Percentiles rank a stretch among this genome's conserved stretches.
phyloP scores from a whole-genome alignment of 139 green algal genomes.

The Ettlia oleoabundans region DNA sequence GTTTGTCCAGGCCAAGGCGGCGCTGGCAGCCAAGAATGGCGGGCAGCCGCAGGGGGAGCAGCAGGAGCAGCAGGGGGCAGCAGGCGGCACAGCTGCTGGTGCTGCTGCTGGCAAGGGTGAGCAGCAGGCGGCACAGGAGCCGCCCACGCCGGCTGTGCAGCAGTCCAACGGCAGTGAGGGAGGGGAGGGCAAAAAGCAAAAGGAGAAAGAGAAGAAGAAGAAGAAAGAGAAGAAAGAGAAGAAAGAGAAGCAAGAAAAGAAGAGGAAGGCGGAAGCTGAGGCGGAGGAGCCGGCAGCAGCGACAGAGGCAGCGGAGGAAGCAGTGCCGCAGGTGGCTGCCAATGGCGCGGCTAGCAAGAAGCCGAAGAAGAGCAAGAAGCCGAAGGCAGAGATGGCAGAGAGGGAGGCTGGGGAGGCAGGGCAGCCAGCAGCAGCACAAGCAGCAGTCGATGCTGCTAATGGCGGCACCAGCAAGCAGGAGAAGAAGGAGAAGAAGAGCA shows the following conservation, averaged over 20 bases:
- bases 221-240: slow-evolving; percentile 21
- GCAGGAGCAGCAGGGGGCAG: neutral
- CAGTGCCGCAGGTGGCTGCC: too few relatives aligned
- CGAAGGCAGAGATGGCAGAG: neutral
- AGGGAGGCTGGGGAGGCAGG: neutral
- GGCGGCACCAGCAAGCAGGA: slow-evolving; percentile 25
- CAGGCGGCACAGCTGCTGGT: neutral
- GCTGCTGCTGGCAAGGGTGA: neutral
- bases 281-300: neutral
- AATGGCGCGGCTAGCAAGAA: neutral
- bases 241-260: neutral
- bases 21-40: slow-evolving; percentile 45
- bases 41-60: neutral
- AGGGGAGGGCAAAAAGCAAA: neutral
- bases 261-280: neutral
- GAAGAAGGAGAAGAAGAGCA: slow-evolving; percentile 39
- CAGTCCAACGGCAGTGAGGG: slow-evolving; percentile 25
- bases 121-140: neutral
- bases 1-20: slow-evolving; percentile 41
- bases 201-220: neutral
- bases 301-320: neutral
- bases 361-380: slow-evolving; percentile 24
- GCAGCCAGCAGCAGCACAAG: neutral
- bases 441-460: neutral
- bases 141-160: too few relatives aligned